Evolutionary conservation across 2,329 filamentous ascomycete species (phyloP), one percentile per base, ranked within the genome.

Genomic region (Beauveria brongniartii): DNA sequence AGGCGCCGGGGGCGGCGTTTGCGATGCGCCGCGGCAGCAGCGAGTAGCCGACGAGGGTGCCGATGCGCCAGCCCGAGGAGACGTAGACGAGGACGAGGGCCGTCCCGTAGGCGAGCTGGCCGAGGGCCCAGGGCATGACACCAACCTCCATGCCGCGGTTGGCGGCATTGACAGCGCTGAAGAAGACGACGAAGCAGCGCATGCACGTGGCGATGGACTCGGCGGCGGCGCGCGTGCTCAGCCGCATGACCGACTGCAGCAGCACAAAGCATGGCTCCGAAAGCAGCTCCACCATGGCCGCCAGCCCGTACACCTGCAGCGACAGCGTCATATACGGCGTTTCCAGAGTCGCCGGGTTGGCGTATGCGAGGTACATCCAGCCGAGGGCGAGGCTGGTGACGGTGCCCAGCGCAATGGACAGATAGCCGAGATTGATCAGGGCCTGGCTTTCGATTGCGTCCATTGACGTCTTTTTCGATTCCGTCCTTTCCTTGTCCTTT

Each of bases 221-320:
- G 53, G 93, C 91, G 3, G 82, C 79, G 1, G 92, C 94, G 37
- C 94, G 85, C 16, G 89, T 86, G 60, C 86, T 88, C 69, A 96
- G 96, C 28, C 88, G 81, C 66, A 95, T 83, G 54, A 87, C 85
- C 64, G 90, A 87, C 74, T 97, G 92, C 64, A 93, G 86, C 40
- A 95, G 84, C 1, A 92, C 90, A 72, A 97, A 99, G 58, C 87
- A 89, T 0, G 94, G 94, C 74, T 99, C 94, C 1, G 89, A 87
- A 1, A 91, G 73, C 16, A 99, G 81, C 75, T 99, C 94, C 3
- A 95, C 69, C 60, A 87, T 68, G 40, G 84, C 78, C 1, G 85
- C 82, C 5, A 80, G 5, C 20, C 77, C 82, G 70, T 87, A 88
- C 2, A 87, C 67, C 62, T 77, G 67, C 16, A 87, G 72, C 0